These are phyloP conservation scores for Coccinonectria pachysandricola DNA, from an alignment of 2,329 filamentous ascomycete species.

Conservation along the genomic window DNA sequence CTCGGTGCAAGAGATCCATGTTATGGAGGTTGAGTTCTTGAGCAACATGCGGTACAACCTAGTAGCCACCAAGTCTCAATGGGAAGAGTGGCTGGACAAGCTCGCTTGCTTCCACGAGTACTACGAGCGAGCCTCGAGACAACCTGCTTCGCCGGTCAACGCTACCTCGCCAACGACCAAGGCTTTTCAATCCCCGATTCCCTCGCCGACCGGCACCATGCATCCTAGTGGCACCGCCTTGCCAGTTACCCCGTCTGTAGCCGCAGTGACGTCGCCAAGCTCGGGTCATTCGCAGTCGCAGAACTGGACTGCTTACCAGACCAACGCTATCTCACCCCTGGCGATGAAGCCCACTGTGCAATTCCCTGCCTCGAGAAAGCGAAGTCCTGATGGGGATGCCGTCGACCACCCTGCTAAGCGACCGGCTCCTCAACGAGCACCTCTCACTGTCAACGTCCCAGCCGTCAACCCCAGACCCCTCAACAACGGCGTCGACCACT, in stretches of 20 bases:
- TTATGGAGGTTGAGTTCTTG: slow-evolving; percentile 99
- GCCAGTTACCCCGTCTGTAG: slow-evolving; percentile 24
- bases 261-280: slow-evolving; percentile 31
- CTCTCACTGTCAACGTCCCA: slow-evolving; percentile 7
- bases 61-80: slow-evolving; percentile 74
- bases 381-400: slow-evolving; percentile 39
- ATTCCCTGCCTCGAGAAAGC: slow-evolving; percentile 34
- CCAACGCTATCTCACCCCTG: slow-evolving; percentile 36
- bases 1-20: slow-evolving; percentile 86
- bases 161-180: slow-evolving; percentile 31
- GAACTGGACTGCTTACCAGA: slow-evolving; percentile 29
- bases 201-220: slow-evolving; percentile 36
- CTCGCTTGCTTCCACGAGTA: slow-evolving; percentile 75
- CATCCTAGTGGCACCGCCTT: slow-evolving; percentile 19
- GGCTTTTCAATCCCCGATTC: slow-evolving; percentile 34
- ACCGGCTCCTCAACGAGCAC: slow-evolving; percentile 18
- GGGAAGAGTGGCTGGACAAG: slow-evolving; percentile 78
- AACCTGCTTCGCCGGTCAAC: slow-evolving; percentile 30
- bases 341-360: slow-evolving; percentile 35
- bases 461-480: slow-evolving; percentile 12
- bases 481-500: slow-evolving; percentile 12
- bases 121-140: slow-evolving; percentile 57
- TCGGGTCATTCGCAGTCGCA: slow-evolving; percentile 24
- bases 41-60: slow-evolving; percentile 97
- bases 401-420: slow-evolving; percentile 48